phyloP scores from a whole-genome alignment of 495 filamentous ascomycete species.

The Daldinia decipiens region DNA sequence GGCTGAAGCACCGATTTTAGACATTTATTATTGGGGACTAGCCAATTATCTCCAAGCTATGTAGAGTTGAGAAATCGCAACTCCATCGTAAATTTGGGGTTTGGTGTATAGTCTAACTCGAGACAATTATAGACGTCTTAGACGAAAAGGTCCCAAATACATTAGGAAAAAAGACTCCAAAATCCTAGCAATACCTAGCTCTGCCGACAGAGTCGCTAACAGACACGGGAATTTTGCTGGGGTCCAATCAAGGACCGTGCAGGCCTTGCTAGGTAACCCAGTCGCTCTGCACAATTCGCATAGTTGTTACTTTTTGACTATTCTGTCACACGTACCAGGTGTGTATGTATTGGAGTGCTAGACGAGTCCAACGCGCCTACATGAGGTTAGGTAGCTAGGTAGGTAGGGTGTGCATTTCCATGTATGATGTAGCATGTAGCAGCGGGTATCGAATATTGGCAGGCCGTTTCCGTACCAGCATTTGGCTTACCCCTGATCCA shows the following conservation, averaged over 20 bases:
- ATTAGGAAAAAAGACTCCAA: slow-evolving; percentile 21
- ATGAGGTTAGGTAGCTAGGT: neutral
- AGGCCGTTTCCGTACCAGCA: slow-evolving; percentile 20
- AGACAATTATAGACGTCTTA: neutral
- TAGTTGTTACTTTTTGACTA: slow-evolving; percentile 27
- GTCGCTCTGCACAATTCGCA: slow-evolving; percentile 32
- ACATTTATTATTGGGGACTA: slow-evolving; percentile 22
- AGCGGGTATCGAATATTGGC: slow-evolving; percentile 17
- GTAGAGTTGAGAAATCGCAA: slow-evolving; percentile 27
- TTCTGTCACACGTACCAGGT: slow-evolving; percentile 38
- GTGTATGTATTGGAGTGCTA: slow-evolving; percentile 23
- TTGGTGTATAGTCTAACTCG: slow-evolving; percentile 16
- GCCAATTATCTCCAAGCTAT: slow-evolving; percentile 34
- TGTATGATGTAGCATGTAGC: slow-evolving; percentile 33
- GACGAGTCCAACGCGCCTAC: slow-evolving; percentile 2
- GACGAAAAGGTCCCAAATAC: neutral
- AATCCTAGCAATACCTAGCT: neutral
- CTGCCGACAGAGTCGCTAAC: slow-evolving; percentile 13
- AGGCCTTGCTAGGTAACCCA: slow-evolving; percentile 34
- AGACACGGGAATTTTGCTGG: slow-evolving; percentile 25
- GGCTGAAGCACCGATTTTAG: slow-evolving; percentile 23
- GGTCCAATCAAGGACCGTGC: slow-evolving; percentile 36
- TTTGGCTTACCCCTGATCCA: slow-evolving; percentile 38
- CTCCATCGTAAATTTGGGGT: slow-evolving; percentile 14
- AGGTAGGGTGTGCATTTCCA: neutral